These are phyloP conservation scores for Boletus subparvulus DNA, from an alignment of 768 basidiomycete genomes.

Conservation along the genomic window DNA sequence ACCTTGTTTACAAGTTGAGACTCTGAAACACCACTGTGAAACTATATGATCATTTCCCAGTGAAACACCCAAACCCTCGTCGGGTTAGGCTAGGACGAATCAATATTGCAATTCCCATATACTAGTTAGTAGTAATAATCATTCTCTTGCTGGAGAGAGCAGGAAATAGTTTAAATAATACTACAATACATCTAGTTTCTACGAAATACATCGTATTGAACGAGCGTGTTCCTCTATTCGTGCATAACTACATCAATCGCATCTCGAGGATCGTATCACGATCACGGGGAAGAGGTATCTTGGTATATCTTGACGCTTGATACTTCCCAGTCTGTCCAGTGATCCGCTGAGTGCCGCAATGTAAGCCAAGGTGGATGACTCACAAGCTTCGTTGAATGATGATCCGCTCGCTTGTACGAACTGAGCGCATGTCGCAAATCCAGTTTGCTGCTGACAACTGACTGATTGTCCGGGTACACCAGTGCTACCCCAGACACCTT, in stretches of 20 bases:
- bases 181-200: conserved; percentile 22
- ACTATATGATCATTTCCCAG: not conserved
- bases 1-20: conserved; percentile 4
- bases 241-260: conserved; percentile 3
- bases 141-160: not conserved
- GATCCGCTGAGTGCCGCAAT: not conserved
- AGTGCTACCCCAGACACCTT: conserved; percentile 66
- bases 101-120: no score
- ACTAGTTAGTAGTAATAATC: not conserved
- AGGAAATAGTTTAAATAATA: conserved; percentile 8
- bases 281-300: conserved; percentile 28
- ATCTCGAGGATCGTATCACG: not conserved
- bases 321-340: conserved; percentile 74
- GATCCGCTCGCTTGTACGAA: conserved; percentile 74
- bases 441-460: conserved; percentile 83
- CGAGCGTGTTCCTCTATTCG: conserved; percentile 10
- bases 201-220: conserved; percentile 20
- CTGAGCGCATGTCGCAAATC: conserved; percentile 74
- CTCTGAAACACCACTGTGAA: not conserved
- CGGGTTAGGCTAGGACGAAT: no score
- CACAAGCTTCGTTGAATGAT: conserved; percentile 75
- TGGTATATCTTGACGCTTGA: conserved; percentile 74
- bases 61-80: not conserved
- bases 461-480: conserved; percentile 83
- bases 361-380: conserved; percentile 34